Evolutionary conservation across 441 rosid genomes (phyloP), one percentile per base, ranked within the genome.

Genomic region (Metrosideros polymorpha): DNA sequence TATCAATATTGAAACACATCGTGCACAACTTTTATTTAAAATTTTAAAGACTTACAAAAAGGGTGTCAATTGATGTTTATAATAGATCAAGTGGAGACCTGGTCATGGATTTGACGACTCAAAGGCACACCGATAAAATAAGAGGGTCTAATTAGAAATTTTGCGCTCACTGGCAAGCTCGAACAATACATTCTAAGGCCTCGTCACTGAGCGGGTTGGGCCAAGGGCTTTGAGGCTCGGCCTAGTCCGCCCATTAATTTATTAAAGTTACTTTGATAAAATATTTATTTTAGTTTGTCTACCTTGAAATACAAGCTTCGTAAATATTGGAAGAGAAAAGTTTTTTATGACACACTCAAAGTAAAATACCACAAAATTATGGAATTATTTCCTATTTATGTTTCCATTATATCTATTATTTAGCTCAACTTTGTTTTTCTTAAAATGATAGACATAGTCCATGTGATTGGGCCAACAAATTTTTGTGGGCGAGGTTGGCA

Each of bases 361-460:
- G 3, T 25, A 2, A 0, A 55, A 56, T n/a, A 12, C 63, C 1
- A 2, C 1, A 6, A 13, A 56, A 12, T 6, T n/a, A n/a, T 56
- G 7, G 15, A 27, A 27, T 27, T 56, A 13, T 13, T 57, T 6
- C n/a, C 35, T 6, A 30, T 7, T 29, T 29, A 30, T 15, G 39
- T 61, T 29, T 30, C 39, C 32, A 13, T 57, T 57, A 12, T 13
- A n/a, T n/a, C 32, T 57, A n/a, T 1, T 57, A 13, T 57, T 27
- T 14, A 12, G 32, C 66, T n/a, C 8, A 2, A 6, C 19, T 1
- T 61, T 61, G 29, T 12, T 61, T 61, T 7, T 22, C 2, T 29
- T 14, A 1, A 6, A 3, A 14, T 14, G 1, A 0, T 0, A 27
- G 9, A 13, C 8, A n/a, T n/a, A 1, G 3, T 7, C 17, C 63